Conservation (phyloP, 2,329 filamentous ascomycete genomes). For the Aureobasidium namibiae region DNA sequence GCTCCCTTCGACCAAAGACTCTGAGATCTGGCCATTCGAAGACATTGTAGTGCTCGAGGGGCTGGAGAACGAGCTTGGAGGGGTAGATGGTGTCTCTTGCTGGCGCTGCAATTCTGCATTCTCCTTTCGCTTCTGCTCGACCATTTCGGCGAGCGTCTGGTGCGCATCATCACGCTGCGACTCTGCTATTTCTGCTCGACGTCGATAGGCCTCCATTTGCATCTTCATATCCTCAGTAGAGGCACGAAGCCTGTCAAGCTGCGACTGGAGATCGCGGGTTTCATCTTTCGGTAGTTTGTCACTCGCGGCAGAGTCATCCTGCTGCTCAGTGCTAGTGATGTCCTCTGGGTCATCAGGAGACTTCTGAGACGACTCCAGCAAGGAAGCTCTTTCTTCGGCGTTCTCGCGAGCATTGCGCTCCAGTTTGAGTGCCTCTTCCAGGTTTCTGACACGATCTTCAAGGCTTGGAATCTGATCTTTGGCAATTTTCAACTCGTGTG, state of each 20-base stretch:
- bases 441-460: conserved; percentile 65
- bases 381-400: conserved; percentile 73
- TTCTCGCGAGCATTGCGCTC: conserved; percentile 75
- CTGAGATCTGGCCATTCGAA: background rate
- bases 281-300: background rate
- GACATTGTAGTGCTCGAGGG: background rate
- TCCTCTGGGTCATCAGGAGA: conserved; percentile 16
- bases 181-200: conserved; percentile 71
- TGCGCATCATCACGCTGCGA: conserved; percentile 63
- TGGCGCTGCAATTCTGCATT: conserved; percentile 4
- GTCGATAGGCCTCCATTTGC: conserved; percentile 69
- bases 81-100: background rate
- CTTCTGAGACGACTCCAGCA: conserved; percentile 46
- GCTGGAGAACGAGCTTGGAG: background rate
- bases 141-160: conserved; percentile 77
- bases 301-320: conserved; percentile 23
- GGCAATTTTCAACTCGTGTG: conserved; percentile 73
- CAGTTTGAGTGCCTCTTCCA: conserved; percentile 69
- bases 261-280: conserved; percentile 51
- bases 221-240: conserved; percentile 76
- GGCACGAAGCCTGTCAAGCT: conserved; percentile 65
- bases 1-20: background rate
- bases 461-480: conserved; percentile 86
- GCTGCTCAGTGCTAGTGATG: conserved; percentile 16
- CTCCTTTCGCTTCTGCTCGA: conserved; percentile 59